A percentile compares a stretch with the other conserved stretches of the same genome.
These are phyloP conservation scores for Cercophora newfieldiana DNA, from an alignment of 495 filamentous ascomycete species.

Conservation along the genomic window DNA sequence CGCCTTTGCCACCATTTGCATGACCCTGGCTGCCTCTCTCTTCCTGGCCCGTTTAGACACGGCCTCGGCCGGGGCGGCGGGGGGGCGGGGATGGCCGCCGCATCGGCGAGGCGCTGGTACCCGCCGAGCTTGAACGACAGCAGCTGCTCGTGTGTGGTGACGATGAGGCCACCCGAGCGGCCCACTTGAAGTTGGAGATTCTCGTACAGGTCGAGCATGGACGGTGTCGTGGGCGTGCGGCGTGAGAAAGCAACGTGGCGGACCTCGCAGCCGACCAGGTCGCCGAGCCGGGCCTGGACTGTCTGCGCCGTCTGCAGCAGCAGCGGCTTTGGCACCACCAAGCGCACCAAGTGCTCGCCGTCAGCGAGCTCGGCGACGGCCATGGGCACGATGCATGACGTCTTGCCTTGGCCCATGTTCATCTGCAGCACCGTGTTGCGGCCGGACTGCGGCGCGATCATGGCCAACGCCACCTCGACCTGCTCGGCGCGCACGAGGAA, in stretches of 20 bases:
- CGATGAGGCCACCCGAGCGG: neutral
- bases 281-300: constrained; percentile 9
- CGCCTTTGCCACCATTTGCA: neutral
- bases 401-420: constrained; percentile 54
- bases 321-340: constrained; percentile 8
- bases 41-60: constrained; percentile 26
- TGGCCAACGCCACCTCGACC: constrained; percentile 52
- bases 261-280: constrained; percentile 8
- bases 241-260: constrained; percentile 12
- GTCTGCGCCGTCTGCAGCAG: constrained; percentile 50
- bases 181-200: constrained; percentile 3
- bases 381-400: constrained; percentile 57
- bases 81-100: neutral
- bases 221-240: constrained; percentile 25
- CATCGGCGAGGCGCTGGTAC: constrained; percentile 7
- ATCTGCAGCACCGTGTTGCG: constrained; percentile 57
- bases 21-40: neutral
- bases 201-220: constrained; percentile 6
- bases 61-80: neutral
- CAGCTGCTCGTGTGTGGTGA: constrained; percentile 2
- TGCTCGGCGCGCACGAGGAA: constrained; percentile 53
- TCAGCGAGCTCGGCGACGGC: constrained; percentile 51
- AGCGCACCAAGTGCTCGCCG: constrained; percentile 31
- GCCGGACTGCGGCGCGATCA: constrained; percentile 44
- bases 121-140: constrained; percentile 12